Evolutionary conservation across 2,329 filamentous ascomycete genomes (phyloP).

Genomic region (Amphichorda felina): DNA sequence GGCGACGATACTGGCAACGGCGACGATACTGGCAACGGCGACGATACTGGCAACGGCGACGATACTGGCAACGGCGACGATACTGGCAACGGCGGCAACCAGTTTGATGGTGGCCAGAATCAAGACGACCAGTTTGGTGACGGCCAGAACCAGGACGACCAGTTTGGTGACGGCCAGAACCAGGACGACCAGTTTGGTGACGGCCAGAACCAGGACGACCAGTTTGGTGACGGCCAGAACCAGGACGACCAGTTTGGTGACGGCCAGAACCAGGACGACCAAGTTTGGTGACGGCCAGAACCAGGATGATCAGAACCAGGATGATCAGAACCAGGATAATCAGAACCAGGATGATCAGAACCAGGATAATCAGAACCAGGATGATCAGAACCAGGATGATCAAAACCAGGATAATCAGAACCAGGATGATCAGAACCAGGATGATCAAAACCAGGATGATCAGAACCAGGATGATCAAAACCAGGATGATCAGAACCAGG

Average conservation of each 20-base stretch:
- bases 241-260: constrained; percentile 4
- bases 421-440: too few species aligned
- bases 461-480: too few species aligned
- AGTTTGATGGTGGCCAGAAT: constrained; percentile 6
- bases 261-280: constrained; percentile 2
- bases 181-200: constrained; percentile 4
- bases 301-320: constrained; percentile 3
- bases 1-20: constrained; percentile 6
- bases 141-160: constrained; percentile 3
- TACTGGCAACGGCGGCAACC: constrained; percentile 2
- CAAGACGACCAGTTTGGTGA: constrained; percentile 5
- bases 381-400: constrained; percentile 5
- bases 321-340: constrained; percentile 1
- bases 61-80: constrained; percentile 6
- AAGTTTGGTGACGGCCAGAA: constrained; percentile 3
- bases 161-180: constrained; percentile 1
- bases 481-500: too few species aligned
- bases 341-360: constrained; percentile 2
- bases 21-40: constrained; percentile 3
- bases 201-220: constrained; percentile 1
- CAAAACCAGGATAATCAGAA: too few species aligned
- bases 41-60: constrained; percentile 10
- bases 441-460: too few species aligned
- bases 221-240: constrained; percentile 1
- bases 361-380: constrained; percentile 5